A percentile compares a stretch with the other conserved stretches of the same genome.
Evolutionary conservation across 1,284 basidiomycete species (phyloP).

Genomic region (Papiliotrema nemorosa): DNA sequence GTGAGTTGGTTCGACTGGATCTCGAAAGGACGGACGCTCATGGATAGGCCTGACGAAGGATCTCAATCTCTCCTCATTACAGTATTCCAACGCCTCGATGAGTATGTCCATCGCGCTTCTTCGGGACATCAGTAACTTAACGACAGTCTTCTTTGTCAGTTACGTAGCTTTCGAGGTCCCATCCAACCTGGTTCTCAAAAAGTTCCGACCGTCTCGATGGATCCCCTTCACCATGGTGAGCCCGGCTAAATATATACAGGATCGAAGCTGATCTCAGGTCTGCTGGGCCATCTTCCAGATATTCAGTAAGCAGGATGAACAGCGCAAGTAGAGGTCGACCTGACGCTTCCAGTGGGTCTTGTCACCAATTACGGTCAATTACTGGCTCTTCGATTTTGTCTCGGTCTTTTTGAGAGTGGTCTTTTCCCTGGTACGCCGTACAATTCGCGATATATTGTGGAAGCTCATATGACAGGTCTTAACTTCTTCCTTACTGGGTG

Average conservation of each 20-base stretch:
- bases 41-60: constrained; percentile 40
- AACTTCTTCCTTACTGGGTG: constrained; percentile 50
- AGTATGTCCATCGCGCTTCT: constrained; percentile 22
- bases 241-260: neutral
- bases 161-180: constrained; percentile 52
- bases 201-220: constrained; percentile 45
- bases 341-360: constrained; percentile 43
- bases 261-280: constrained; percentile 8
- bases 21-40: neutral
- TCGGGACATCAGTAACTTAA: neutral
- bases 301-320: constrained; percentile 24
- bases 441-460: too few species aligned
- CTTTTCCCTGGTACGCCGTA: too few species aligned
- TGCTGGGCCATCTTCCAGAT: constrained; percentile 44
- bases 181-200: constrained; percentile 51
- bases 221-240: constrained; percentile 42
- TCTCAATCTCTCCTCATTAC: constrained; percentile 43
- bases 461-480: too few species aligned
- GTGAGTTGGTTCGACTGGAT: neutral
- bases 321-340: neutral
- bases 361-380: constrained; percentile 48
- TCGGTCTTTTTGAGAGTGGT: constrained; percentile 47
- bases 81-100: constrained; percentile 48
- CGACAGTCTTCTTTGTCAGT: constrained; percentile 44
- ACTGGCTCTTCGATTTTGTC: constrained; percentile 46